These are phyloP conservation scores for Botrytis byssoidea DNA, from an alignment of 2,329 filamentous ascomycete genomes.

Conservation along the genomic window DNA sequence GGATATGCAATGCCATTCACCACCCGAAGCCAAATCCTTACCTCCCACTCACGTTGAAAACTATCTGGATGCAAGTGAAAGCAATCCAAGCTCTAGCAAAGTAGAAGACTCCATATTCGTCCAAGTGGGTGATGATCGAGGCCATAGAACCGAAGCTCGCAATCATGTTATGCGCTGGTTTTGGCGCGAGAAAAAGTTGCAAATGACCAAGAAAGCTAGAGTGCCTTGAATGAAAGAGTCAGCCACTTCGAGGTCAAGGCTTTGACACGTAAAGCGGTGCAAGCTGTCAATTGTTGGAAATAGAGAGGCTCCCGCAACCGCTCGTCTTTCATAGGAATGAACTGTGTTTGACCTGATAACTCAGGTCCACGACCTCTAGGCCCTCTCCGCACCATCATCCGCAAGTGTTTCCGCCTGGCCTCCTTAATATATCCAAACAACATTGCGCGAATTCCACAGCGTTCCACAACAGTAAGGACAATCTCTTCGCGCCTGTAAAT, in stretches of 20 bases:
- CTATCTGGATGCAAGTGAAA: background rate
- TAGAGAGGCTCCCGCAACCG: background rate
- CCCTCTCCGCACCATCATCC: background rate
- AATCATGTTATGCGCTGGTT: constrained; percentile 16
- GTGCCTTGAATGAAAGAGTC: background rate
- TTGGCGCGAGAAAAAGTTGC: constrained; percentile 13
- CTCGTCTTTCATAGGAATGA: background rate
- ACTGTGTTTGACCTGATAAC: background rate
- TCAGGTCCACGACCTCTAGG: background rate
- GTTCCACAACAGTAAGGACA: background rate
- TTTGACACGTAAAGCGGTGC: background rate
- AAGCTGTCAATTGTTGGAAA: background rate
- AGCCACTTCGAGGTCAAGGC: background rate
- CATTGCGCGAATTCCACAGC: background rate
- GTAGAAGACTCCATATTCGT: background rate
- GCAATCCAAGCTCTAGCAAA: background rate
- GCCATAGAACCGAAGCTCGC: constrained; percentile 1
- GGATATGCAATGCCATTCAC: background rate
- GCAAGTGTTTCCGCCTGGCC: background rate
- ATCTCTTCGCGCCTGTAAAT: background rate
- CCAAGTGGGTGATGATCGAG: background rate
- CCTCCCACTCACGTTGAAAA: background rate
- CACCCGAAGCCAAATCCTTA: background rate
- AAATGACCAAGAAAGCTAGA: background rate
- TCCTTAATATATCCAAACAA: background rate